Base-by-base conservation (phyloP, 805 yeast genomes). In the Candida hungchunana region DNA sequence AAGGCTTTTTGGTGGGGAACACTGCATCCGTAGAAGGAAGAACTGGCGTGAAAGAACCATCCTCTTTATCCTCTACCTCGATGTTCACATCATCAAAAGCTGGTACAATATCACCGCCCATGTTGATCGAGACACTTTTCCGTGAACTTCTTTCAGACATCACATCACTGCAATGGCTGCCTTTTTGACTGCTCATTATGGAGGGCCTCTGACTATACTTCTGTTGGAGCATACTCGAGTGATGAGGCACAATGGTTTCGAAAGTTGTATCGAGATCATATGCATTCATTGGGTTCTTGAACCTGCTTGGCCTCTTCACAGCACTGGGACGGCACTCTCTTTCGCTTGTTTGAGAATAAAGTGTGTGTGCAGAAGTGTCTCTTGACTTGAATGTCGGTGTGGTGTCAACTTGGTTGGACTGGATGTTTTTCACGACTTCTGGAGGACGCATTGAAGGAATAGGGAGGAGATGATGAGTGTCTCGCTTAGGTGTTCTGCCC, bases 21-120 rank as follows among this genome's bases (percentile, higher is more conserved):
- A 23, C 10, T 3, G 40, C 43, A 23, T 39, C 43, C 7, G 37
- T 39, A 4, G 27, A 10, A 9, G 27, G 20, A 3, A 30, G 13
- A 5, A 34, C 17, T n/a, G 18, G 32, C 19, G 22, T 15, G 5
- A 18, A 7, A 6, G 24, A 11, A 13, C 3, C 34, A 6, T 16
- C 24, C 2, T 26, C 33, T 19, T 25, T 30, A n/a, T 25, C 25
- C 12, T 33, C 42, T 4, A 51, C 8, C 18, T 50, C 56, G 39
- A 51, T 50, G 25, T 42, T 48, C 39, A 51, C 26, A 18, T 42
- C 46, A 20, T 42, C 45, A 29, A 51, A 51, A 3, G 56, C 56
- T 1, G 56, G 56, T 3, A 51, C 40, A 20, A 50, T 16, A 8
- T 45, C 56, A 29, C 48, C 44, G 9, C 41, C 46, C 50, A 50